Base-by-base conservation (phyloP, 257 asterid species). In the Solanum chaucha region DNA sequence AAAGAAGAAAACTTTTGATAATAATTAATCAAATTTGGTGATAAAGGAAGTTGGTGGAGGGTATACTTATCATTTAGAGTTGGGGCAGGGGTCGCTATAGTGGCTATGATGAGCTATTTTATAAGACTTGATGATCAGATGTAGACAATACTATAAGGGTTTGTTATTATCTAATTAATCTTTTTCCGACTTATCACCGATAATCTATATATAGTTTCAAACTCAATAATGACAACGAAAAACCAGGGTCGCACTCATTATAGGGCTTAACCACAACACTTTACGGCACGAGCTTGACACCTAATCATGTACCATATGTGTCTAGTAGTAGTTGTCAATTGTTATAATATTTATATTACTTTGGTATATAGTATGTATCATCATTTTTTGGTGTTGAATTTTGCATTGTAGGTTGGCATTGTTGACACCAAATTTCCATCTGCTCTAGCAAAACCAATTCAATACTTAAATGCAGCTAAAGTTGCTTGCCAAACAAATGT, bases 381-480 rank as follows among this genome's bases (percentile, higher is more conserved):
- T 20, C 8, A 46, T 10, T 74, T n/a, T 6, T 65, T 46, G 26
- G 3, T 14, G 61, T 15, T 46, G 10, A 26, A 75, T 26, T 26
- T 85, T 78, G 67, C 17, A 46, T 46, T 80, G 36, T 72, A 91
- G 96, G 85, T 85, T 32, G 92, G 92, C 13, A 78, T 94, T 10
- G 82, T 91, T 13, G 71, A 84, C 8, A 65, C 12, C 4, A 65
- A 40, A 20, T 89, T 64, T 38, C 12, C 90, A 12, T 58, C 86
- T 8, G 92, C 86, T 1, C 67, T 1, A 7, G 81, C 90, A 71
- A 89, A 88, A 5, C 94, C 96, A 1, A 82, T 58, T 14, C 88
- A 51, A 3, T 94, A 86, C 86, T n/a, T 48, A 8, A 77, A 85
- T 4, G 95, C 91, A 41, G 97, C 97, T 2, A 89, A 83, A 75